phyloP scores from a whole-genome alignment of 345 rosid species.

The Salix arbutifolia region DNA sequence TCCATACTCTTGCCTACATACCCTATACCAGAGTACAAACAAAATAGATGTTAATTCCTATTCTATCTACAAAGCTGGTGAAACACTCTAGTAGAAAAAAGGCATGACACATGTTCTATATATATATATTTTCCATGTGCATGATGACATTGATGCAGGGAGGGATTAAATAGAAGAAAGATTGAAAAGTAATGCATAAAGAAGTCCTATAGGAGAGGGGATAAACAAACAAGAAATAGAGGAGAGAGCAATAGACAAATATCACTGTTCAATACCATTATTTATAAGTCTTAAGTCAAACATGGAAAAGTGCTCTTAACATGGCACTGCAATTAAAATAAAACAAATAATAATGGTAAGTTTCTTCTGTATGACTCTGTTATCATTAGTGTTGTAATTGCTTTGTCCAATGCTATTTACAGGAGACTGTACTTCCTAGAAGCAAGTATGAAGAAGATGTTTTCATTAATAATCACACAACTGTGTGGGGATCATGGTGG shows the following conservation, averaged over 20 bases:
- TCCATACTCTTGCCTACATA: neutral
- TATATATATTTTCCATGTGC: neutral
- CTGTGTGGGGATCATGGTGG: slow-evolving; percentile 96
- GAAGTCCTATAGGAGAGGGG: no score
- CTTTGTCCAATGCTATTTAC: neutral
- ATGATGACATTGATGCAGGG: no score
- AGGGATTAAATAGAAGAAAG: no score
- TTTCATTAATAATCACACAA: slow-evolving; percentile 57
- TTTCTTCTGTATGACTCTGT: no score
- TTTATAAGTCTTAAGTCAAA: no score
- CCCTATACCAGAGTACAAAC: neutral
- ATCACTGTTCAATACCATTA: no score
- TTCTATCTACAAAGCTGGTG: neutral
- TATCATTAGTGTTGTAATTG: slow-evolving; percentile 1
- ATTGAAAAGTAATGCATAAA: no score
- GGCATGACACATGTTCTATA: neutral
- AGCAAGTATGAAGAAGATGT: slow-evolving; percentile 67
- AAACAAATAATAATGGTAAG: no score
- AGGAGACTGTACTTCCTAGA: slow-evolving; percentile 50
- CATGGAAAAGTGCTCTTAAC: no score
- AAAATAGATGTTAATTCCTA: neutral
- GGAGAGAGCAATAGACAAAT: no score
- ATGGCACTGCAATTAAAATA: no score
- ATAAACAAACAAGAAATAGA: no score
- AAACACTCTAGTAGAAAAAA: neutral